A percentile compares a stretch with the other conserved stretches of the same genome.
These are phyloP conservation scores for Gamsiella multidivaricata DNA, from an alignment of 192 early-diverging fungal genomes.

Conservation along the genomic window DNA sequence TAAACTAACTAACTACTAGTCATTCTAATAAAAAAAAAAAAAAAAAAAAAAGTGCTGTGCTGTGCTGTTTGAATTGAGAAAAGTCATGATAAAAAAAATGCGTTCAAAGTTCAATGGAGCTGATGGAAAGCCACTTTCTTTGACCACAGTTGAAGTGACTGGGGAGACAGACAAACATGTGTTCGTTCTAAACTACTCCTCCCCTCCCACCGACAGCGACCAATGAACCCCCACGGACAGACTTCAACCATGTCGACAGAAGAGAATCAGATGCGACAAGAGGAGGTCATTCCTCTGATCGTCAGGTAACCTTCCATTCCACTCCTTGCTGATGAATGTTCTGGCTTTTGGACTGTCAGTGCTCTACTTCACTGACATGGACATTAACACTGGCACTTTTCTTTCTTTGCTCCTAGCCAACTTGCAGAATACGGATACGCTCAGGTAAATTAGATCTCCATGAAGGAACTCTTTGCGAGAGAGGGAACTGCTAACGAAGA, in stretches of 20 bases:
- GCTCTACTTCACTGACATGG: not conserved
- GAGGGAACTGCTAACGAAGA: not conserved
- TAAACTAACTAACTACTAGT: too few relatives aligned
- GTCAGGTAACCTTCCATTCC: conserved; percentile 16
- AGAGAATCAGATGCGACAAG: conserved; percentile 36
- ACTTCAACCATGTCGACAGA: conserved; percentile 23
- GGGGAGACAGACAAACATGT: too few relatives aligned
- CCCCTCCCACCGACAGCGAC: not conserved
- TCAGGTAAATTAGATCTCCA: conserved; percentile 17
- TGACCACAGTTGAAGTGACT: too few relatives aligned
- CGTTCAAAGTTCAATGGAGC: too few relatives aligned
- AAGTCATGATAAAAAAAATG: too few relatives aligned
- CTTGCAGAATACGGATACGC: conserved; percentile 57
- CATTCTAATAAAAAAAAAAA: too few relatives aligned
- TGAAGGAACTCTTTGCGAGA: not conserved
- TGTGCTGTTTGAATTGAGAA: too few relatives aligned
- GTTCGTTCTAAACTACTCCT: not conserved
- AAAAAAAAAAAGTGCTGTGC: too few relatives aligned
- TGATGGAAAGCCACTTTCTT: too few relatives aligned
- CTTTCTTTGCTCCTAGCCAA: conserved; percentile 32
- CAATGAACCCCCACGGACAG: not conserved
- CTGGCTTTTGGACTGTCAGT: too few relatives aligned
- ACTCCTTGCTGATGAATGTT: not conserved
- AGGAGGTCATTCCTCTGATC: conserved; percentile 45
- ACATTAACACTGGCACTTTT: not conserved